Evolutionary conservation across 805 yeast species (phyloP), one percentile per base, ranked within the genome.

Genomic region (Metschnikowia cubensis): DNA sequence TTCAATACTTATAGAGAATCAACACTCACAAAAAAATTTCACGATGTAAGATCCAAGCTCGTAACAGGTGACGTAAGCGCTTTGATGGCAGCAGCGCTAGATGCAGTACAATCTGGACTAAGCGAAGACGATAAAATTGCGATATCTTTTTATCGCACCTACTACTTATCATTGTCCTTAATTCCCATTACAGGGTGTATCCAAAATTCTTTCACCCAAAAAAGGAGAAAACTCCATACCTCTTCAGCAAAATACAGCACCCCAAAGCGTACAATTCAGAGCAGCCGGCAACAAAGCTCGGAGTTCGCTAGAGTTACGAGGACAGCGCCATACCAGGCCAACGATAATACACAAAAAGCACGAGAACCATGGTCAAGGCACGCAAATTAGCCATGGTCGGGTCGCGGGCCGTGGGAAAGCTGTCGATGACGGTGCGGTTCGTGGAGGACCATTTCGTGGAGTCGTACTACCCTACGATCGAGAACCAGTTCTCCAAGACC

Each of bases 381-480:
- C 76, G 96, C 52, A 88, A 87, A 64, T 77, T 90, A 49, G 95
- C 95, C 13, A 85, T 90, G 17, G 89, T 89, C 18, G 97, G 97
- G 38, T 83, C 94, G 17, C 76, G 95, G 46, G 86, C 91, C 35
- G 96, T 89, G 21, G 96, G 96, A 1, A 85, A 90, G 68, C 88
- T 96, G 31, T 85, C 96, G 1, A 72, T 89, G 71, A 85, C 90
- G 1, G 89, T 88, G 10, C 83, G 89, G 58, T 90, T 83, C 65
- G 92, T 87, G 6, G 96, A 90, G 61, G 87, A 87, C 59, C 92
- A 88, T 62, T 90, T 89, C 64, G 87, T 87, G 21, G 97, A 90
- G 66, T 78, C 85, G 33, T 89, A 90, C 68, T 90, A 89, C 66
- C 97, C 97, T 31, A 90, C 97, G 5, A 87, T 88, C 54, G 95